Conservation (phyloP, 306 rosid genomes). For the Vigna trinervia region DNA sequence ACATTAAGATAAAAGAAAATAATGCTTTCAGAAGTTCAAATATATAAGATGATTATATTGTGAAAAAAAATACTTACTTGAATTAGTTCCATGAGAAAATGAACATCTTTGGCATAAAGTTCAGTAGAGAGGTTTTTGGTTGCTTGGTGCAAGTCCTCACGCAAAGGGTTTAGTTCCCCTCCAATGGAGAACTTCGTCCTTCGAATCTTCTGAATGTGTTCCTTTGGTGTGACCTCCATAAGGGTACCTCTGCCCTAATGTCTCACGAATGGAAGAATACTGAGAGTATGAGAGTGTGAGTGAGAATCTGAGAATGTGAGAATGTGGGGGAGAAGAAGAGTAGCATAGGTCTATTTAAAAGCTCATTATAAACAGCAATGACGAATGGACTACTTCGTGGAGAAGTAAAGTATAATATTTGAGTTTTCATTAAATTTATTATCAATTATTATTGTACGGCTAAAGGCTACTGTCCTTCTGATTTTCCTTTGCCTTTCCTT, state of each 20-base stretch:
- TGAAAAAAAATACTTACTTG: constrained; percentile 58
- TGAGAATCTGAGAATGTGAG: too few species aligned
- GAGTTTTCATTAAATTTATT: neutral
- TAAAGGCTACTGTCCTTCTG: neutral
- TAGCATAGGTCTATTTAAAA: neutral
- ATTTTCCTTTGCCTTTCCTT: too few species aligned
- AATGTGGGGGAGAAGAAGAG: neutral
- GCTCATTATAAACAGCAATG: neutral
- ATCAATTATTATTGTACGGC: neutral
- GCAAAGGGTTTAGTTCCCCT: constrained; percentile 48
- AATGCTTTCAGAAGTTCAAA: too few species aligned
- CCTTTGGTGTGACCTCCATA: constrained; percentile 38
- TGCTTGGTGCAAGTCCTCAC: constrained; percentile 66
- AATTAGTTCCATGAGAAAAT: constrained; percentile 83
- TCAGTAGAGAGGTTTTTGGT: constrained; percentile 65
- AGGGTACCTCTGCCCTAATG: neutral
- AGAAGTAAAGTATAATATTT: neutral
- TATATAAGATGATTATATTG: too few species aligned
- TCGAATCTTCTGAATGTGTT: constrained; percentile 66
- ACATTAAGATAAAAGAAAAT: too few species aligned
- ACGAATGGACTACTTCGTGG: neutral
- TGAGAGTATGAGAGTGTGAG: too few species aligned
- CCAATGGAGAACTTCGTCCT: constrained; percentile 70
- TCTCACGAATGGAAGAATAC: too few species aligned
- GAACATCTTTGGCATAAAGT: constrained; percentile 75